Conservation (phyloP, 768 basidiomycete genomes). For the Heimioporus sp. region DNA sequence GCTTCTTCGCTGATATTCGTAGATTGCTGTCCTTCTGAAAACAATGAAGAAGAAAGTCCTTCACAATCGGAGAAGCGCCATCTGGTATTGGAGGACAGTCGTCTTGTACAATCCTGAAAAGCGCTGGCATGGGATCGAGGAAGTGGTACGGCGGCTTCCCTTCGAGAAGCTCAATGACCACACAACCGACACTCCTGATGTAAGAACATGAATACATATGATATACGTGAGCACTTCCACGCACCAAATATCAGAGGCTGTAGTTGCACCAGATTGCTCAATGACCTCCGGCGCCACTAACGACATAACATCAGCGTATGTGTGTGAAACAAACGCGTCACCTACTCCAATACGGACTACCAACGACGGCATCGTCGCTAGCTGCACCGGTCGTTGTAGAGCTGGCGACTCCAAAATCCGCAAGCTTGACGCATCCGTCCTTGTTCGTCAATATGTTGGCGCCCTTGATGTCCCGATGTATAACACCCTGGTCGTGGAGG, state of each 20-base stretch:
- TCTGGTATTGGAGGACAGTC: constrained; percentile 97
- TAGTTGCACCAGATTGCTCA: constrained; percentile 95
- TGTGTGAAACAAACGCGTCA: constrained; percentile 15
- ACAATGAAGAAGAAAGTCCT: constrained; percentile 95
- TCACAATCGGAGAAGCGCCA: constrained; percentile 90
- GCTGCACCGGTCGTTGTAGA: constrained; percentile 71
- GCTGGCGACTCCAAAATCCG: constrained; percentile 96
- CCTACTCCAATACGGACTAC: constrained; percentile 98
- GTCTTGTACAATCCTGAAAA: constrained; percentile 98
- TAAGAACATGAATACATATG: not conserved
- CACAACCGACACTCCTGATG: constrained; percentile 83
- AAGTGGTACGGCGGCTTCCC: constrained; percentile 95
- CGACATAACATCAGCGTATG: constrained; percentile 3
- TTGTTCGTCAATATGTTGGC: constrained; percentile 99
- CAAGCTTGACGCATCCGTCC: constrained; percentile 97
- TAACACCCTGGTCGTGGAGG: constrained; percentile 98
- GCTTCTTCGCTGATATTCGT: constrained; percentile 90
- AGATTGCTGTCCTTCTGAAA: constrained; percentile 98
- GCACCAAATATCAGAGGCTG: constrained; percentile 94
- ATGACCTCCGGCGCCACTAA: constrained; percentile 98
- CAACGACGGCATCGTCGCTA: constrained; percentile 89
- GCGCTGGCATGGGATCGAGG: constrained; percentile 96
- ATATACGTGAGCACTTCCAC: constrained; percentile 14
- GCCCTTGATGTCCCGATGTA: constrained; percentile 98
- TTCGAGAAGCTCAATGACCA: constrained; percentile 90